Evolutionary conservation across 352 stramenopile genomes (phyloP).

Genomic region (Pythium aphanidermatum): DNA sequence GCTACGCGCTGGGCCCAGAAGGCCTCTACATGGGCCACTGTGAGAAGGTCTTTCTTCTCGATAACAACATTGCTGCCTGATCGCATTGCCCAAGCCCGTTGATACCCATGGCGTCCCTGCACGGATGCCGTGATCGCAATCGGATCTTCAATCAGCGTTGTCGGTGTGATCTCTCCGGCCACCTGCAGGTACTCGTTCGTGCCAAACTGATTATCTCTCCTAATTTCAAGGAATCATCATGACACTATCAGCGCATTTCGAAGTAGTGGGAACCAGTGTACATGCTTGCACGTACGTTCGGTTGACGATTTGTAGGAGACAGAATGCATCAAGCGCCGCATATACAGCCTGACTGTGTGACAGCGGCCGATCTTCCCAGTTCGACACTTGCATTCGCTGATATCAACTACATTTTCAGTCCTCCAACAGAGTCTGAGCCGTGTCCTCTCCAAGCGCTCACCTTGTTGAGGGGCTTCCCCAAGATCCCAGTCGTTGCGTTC

Average conservation of each 20-base stretch:
- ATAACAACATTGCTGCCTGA: not conserved
- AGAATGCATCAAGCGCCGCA: slow-evolving; percentile 56
- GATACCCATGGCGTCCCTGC: slow-evolving; percentile 25
- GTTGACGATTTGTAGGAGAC: slow-evolving; percentile 43
- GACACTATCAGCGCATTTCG: too few relatives aligned
- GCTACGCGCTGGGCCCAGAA: slow-evolving; percentile 31
- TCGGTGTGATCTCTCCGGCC: too few relatives aligned
- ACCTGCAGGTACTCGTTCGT: too few relatives aligned
- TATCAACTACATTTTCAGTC: too few relatives aligned
- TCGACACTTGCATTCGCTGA: slow-evolving; percentile 68
- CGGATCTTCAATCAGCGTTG: slow-evolving; percentile 9
- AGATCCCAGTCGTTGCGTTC: slow-evolving; percentile 24
- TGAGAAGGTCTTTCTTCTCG: slow-evolving; percentile 19
- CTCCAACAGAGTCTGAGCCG: too few relatives aligned
- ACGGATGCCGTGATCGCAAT: slow-evolving; percentile 22
- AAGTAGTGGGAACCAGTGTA: too few relatives aligned
- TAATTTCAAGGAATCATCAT: too few relatives aligned
- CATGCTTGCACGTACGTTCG: slow-evolving; percentile 52
- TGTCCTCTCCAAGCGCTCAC: too few relatives aligned
- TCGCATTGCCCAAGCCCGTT: slow-evolving; percentile 21
- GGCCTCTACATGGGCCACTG: slow-evolving; percentile 20
- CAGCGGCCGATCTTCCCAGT: slow-evolving; percentile 57
- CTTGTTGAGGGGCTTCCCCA: slow-evolving; percentile 63
- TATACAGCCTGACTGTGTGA: slow-evolving; percentile 43
- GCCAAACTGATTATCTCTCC: too few relatives aligned